Conservation (phyloP, 1,284 basidiomycete species). For the Mrakiaceae sp. region DNA sequence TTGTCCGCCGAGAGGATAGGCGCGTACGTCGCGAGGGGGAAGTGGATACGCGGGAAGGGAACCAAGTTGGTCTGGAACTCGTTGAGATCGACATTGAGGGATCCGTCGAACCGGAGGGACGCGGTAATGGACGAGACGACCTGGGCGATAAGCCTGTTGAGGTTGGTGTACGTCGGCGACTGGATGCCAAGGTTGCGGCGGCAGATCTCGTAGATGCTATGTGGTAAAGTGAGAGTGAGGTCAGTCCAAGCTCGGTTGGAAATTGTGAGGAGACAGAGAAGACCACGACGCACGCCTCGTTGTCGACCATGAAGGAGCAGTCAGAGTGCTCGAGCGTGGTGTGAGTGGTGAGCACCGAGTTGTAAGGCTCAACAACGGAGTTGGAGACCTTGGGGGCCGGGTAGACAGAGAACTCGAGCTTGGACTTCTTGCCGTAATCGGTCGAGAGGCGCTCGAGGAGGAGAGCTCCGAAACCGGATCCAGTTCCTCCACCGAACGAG, state of each 20-base stretch:
- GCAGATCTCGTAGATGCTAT: slow-evolving; percentile 92
- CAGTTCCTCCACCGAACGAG: slow-evolving; percentile 98
- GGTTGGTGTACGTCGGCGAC: slow-evolving; percentile 83
- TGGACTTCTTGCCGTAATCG: slow-evolving; percentile 99
- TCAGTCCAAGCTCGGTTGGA: slow-evolving; percentile 8
- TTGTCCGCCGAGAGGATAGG: slow-evolving; percentile 74
- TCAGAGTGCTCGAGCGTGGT: slow-evolving; percentile 98
- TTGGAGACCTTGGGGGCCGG: slow-evolving; percentile 88
- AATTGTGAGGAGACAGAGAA: neutral
- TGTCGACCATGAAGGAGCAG: slow-evolving; percentile 99
- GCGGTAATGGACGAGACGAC: slow-evolving; percentile 97
- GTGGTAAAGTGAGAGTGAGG: neutral
- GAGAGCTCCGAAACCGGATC: slow-evolving; percentile 97
- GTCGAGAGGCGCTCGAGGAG: slow-evolving; percentile 89
- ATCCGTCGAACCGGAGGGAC: slow-evolving; percentile 94
- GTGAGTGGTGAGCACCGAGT: slow-evolving; percentile 96
- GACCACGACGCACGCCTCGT: slow-evolving; percentile 56
- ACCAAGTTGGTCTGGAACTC: slow-evolving; percentile 99
- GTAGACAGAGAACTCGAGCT: slow-evolving; percentile 98
- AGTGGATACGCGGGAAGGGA: slow-evolving; percentile 95
- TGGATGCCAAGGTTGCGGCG: slow-evolving; percentile 82
- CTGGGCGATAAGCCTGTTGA: slow-evolving; percentile 94
- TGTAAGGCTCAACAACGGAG: slow-evolving; percentile 98
- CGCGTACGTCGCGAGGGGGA: slow-evolving; percentile 92
- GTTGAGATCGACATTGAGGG: slow-evolving; percentile 93